Evolutionary conservation across 1,284 basidiomycete species (phyloP).

Genomic region (Thecaphora thlaspeos): DNA sequence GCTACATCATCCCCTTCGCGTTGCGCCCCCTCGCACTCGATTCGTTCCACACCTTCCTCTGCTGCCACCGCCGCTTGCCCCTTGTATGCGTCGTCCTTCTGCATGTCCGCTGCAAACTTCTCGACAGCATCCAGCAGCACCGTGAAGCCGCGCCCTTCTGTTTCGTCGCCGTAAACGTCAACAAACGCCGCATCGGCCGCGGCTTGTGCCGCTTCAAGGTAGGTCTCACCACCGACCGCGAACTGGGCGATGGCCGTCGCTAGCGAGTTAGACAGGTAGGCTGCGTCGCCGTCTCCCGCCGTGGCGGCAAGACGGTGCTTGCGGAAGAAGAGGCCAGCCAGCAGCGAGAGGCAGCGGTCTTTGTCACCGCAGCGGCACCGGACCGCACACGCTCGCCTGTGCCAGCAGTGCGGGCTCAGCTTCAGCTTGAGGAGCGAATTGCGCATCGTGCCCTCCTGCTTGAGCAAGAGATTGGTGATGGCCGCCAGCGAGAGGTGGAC

Average conservation of each 20-base stretch:
- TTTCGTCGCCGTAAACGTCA: slow-evolving; percentile 1
- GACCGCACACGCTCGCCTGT: slow-evolving; percentile 7
- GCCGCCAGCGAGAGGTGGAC: slow-evolving; percentile 30
- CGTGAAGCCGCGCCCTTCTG: slow-evolving; percentile 9
- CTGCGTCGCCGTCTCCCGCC: slow-evolving; percentile 20
- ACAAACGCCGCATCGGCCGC: slow-evolving; percentile 11
- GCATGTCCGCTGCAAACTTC: slow-evolving; percentile 17
- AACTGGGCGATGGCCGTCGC: slow-evolving; percentile 32
- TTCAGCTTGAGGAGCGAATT: slow-evolving; percentile 7
- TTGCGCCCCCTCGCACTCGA: slow-evolving; percentile 59
- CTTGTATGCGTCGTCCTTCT: slow-evolving; percentile 7
- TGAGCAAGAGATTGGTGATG: slow-evolving; percentile 32
- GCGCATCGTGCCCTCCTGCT: slow-evolving; percentile 25
- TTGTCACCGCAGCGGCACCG: slow-evolving; percentile 15
- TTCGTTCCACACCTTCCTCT: slow-evolving; percentile 79
- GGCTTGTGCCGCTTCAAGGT: slow-evolving; percentile 4
- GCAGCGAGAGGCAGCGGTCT: slow-evolving; percentile 1
- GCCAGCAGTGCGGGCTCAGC: slow-evolving; percentile 12
- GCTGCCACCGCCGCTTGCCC: slow-evolving; percentile 62
- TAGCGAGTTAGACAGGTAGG: slow-evolving; percentile 36
- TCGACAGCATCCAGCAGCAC: slow-evolving; percentile 28
- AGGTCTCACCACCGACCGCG: slow-evolving; percentile 11
- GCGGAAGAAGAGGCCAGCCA: slow-evolving; percentile 21
- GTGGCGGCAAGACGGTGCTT: slow-evolving; percentile 12
- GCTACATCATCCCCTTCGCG: slow-evolving; percentile 63